These are phyloP conservation scores for Myrica gale DNA, from an alignment of 306 rosid genomes.

Conservation along the genomic window DNA sequence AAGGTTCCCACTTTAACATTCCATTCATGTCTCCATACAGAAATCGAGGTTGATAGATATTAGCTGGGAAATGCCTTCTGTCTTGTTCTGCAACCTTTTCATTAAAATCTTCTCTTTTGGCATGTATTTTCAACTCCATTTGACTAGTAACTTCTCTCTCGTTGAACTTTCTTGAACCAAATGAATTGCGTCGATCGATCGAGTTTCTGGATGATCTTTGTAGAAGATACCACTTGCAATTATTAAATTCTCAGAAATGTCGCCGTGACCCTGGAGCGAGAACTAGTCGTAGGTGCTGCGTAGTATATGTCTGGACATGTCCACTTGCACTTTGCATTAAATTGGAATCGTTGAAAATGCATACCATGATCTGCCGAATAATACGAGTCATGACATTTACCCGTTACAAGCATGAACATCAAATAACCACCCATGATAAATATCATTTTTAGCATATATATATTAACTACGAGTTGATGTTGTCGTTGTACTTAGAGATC, in stretches of 20 bases:
- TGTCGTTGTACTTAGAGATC: too few species aligned
- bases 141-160: conserved; percentile 22
- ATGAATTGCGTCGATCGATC: conserved; percentile 1
- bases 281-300: not conserved
- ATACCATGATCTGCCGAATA: not conserved
- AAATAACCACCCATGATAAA: too few species aligned
- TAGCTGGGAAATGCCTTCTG: conserved; percentile 24
- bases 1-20: conserved; percentile 33
- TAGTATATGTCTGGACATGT: not conserved
- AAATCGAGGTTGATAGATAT: conserved; percentile 32
- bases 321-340: conserved; percentile 6
- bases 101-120: not conserved
- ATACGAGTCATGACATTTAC: not conserved
- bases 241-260: not conserved
- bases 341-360: not conserved
- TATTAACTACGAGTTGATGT: too few species aligned
- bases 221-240: not conserved
- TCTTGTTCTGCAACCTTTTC: conserved; percentile 16
- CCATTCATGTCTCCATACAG: conserved; percentile 39
- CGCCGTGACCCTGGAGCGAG: not conserved
- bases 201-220: conserved; percentile 16
- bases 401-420: not conserved
- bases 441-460: too few species aligned
- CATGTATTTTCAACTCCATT: conserved; percentile 10
- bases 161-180: conserved; percentile 21